Conservation (phyloP, 1,284 basidiomycete species). For the Ganoderma leucocontextum region DNA sequence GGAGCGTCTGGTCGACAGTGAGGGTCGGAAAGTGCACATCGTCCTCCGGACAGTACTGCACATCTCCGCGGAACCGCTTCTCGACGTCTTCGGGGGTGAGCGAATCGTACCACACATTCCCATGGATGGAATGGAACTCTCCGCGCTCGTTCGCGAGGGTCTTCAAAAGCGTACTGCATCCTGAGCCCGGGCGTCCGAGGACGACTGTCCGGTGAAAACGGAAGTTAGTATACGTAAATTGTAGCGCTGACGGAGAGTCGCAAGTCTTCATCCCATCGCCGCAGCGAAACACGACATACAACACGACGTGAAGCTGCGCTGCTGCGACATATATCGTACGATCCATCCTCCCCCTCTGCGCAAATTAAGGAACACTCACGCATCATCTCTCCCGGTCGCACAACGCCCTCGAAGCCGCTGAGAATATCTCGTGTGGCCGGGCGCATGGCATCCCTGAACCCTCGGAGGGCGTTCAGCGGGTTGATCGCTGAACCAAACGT, state of each 20-base stretch:
- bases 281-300: not conserved
- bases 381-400: slow-evolving; percentile 70
- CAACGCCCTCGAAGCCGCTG: slow-evolving; percentile 56
- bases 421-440: slow-evolving; percentile 56
- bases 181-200: slow-evolving; percentile 72
- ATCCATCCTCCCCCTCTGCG: not conserved
- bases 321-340: not conserved
- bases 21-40: slow-evolving; percentile 82
- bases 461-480: slow-evolving; percentile 41
- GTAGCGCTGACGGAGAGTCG: not conserved
- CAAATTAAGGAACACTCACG: slow-evolving; percentile 43
- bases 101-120: slow-evolving; percentile 74
- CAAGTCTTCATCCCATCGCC: not conserved
- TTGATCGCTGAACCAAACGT: slow-evolving; percentile 53
- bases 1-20: slow-evolving; percentile 73
- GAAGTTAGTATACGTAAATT: not conserved
- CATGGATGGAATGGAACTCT: slow-evolving; percentile 68
- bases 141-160: slow-evolving; percentile 71
- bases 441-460: slow-evolving; percentile 42
- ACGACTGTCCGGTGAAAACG: slow-evolving; percentile 51
- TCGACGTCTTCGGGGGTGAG: slow-evolving; percentile 61
- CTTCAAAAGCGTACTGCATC: slow-evolving; percentile 81
- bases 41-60: slow-evolving; percentile 74
- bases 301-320: not conserved
- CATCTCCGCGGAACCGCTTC: slow-evolving; percentile 70